phyloP scores from a whole-genome alignment of 2,329 filamentous ascomycete species.

The Nemania diffusa region DNA sequence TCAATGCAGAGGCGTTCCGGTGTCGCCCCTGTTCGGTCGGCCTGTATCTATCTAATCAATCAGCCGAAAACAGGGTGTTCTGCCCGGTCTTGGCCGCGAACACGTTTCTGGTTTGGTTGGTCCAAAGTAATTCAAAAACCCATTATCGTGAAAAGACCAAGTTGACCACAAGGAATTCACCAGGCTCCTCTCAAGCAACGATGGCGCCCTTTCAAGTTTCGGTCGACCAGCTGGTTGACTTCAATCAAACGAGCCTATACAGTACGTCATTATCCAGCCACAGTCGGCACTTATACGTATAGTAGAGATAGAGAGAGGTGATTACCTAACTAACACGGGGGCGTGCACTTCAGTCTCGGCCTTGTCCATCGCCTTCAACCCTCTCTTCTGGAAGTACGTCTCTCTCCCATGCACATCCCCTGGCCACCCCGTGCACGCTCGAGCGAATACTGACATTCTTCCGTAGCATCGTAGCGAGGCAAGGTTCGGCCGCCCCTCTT shows the following conservation, averaged over 20 bases:
- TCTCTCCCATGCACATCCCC: conserved; percentile 11
- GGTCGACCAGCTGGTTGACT: conserved; percentile 65
- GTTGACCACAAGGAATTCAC: not conserved
- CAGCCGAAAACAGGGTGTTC: conserved; percentile 26
- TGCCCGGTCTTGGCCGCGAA: conserved; percentile 16
- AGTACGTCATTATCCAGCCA: conserved; percentile 60
- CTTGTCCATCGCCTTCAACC: conserved; percentile 89
- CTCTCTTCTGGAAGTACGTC: conserved; percentile 98
- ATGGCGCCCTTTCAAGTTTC: conserved; percentile 55
- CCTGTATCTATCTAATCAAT: conserved; percentile 2
- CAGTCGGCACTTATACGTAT: too few species aligned
- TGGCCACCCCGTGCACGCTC: not conserved
- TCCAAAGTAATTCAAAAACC: conserved; percentile 18
- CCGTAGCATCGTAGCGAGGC: conserved; percentile 80
- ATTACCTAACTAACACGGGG: conserved; percentile 35
- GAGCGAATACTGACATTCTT: conserved; percentile 25
- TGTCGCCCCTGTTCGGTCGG: conserved; percentile 10
- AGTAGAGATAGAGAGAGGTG: not conserved
- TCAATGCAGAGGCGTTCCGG: conserved; percentile 4
- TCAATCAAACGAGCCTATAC: conserved; percentile 72
- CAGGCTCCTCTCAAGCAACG: conserved; percentile 20
- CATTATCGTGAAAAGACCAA: conserved; percentile 1
- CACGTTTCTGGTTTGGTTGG: conserved; percentile 22
- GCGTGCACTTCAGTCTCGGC: conserved; percentile 72
- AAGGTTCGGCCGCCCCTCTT: conserved; percentile 65